Evolutionary conservation across 345 rosid species (phyloP), one percentile per base, ranked within the genome.

Genomic region (Physaria fendleri): DNA sequence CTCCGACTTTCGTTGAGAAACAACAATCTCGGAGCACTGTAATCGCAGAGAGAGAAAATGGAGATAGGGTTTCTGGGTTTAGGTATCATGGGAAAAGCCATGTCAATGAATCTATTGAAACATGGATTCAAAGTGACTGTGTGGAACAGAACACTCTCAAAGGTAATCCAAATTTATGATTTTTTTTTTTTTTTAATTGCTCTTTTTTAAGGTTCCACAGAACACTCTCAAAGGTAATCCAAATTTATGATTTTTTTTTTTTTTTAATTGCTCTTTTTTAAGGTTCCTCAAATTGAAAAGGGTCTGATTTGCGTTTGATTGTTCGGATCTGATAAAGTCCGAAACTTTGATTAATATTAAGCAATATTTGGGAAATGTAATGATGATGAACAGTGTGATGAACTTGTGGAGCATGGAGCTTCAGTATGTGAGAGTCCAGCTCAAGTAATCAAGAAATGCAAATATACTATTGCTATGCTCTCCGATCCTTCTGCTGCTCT

Each of bases 61-160:
- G 96, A 92, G 62, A 79, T 92, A 5, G 98, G 96, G 25, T 86
- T 92, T 72, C 71, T 92, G 73, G 98, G 98, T 17, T 41, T 92
- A 59, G 98, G 98, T 21, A 92, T 92, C 48, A 92, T 92, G 98
- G 98, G 98, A 30, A 88, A 84, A 69, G 98, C 91, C 79, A 92
- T 92, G 95, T 64, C 95, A 21, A 64, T 82, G 80, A 92, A 88
- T 77, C 73, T 92, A 77, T 73, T 88, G 43, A 79, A 74, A 9
- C 71, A 79, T 68, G 95, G 96, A 30, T 88, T 88, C 79, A 92
- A 84, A 41, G 97, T 92, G 18, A 86, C 93, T 45, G 95, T 92
- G 11, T 92, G 98, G 97, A 92, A 92, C 82, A 77, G 97, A 38
- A 92, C 95, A 18, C 85, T 84, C 38, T 80, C 98, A 16, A 88